phyloP scores from a whole-genome alignment of 805 yeast genomes.

The Blastobotrys attinorum region DNA sequence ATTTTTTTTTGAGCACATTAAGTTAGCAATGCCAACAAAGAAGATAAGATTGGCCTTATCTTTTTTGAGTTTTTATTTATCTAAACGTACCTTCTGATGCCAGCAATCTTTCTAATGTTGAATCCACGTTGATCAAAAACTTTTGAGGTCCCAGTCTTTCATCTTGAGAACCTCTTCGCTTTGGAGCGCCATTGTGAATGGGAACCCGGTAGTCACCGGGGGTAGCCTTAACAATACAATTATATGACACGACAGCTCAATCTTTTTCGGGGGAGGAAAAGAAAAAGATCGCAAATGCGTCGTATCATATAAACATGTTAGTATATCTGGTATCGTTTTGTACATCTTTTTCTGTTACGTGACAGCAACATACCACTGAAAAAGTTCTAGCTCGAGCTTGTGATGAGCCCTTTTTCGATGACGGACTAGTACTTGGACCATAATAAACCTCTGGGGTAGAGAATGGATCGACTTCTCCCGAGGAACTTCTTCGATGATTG shows the following conservation, averaged over 20 bases:
- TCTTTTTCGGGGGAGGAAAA: too few species aligned
- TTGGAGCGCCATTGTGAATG: slow-evolving; percentile 2
- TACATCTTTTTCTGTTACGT: too few species aligned
- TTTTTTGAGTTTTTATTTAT: not conserved
- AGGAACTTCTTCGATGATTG: slow-evolving; percentile 6
- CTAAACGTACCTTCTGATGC: slow-evolving; percentile 42
- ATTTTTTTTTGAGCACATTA: too few species aligned
- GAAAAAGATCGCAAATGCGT: too few species aligned
- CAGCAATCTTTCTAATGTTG: slow-evolving; percentile 60
- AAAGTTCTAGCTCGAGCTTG: slow-evolving; percentile 9
- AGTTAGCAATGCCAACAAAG: too few species aligned
- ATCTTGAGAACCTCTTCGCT: slow-evolving; percentile 41
- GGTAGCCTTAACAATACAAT: too few species aligned
- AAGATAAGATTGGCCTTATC: not conserved
- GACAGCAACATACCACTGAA: not conserved
- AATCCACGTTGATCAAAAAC: slow-evolving; percentile 71
- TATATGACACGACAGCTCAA: too few species aligned
- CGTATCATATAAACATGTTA: too few species aligned
- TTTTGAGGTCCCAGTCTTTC: slow-evolving; percentile 30
- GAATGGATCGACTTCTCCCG: slow-evolving; percentile 44
- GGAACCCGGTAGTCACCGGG: too few species aligned
- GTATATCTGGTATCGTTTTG: too few species aligned
- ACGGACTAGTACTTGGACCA: slow-evolving; percentile 33
- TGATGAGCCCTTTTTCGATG: slow-evolving; percentile 7
- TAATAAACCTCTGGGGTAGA: slow-evolving; percentile 64